Base-by-base conservation (phyloP, 768 basidiomycete species). In the Heimioporus sp. region DNA sequence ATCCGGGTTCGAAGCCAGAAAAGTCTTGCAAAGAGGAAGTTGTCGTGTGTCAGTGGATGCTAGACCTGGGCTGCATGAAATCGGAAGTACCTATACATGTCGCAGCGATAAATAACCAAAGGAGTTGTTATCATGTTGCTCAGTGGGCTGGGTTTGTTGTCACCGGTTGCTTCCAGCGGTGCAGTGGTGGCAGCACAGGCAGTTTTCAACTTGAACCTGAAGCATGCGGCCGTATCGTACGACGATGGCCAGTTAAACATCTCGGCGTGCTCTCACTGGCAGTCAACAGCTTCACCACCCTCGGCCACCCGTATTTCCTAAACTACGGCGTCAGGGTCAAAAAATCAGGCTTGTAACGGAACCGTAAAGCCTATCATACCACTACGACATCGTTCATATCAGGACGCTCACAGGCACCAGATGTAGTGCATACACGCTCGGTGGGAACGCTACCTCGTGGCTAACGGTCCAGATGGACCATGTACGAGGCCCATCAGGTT, bases 1-100 rank as follows among this genome's bases (percentile, higher is more conserved):
- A n/a, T n/a, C n/a, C n/a, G n/a, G 57, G 71, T 80, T 32, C 73
- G 80, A 61, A 84, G 80, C 50, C 77, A 80, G 52, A 81, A 75
- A 67, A 80, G 75, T 49, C 24, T 77, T 16, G 65, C 71, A 54
- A 85, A 78, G 71, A 70, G 71, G 67, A 87, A 28, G 24, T 28
- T 28, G 24, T 28, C 24, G 24, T 28, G 24, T 28, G 24, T 5
- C 21, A 24, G 21, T 24, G 21, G 21, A 24, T 5, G 21, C 24
- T 28, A 28, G 24, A 28, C 6, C 24, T 4, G 3, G 24, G 24
- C 24, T 28, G 24, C 24, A 28, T 28, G 35, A 36, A 36, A 16
- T 36, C 35, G 1, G 16, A 12, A 36, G 35, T 15, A n/a, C n/a
- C n/a, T n/a, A n/a, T n/a, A n/a, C n/a, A n/a, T n/a, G n/a, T n/a